A percentile compares a stretch with the other conserved stretches of the same genome.
phyloP scores from a whole-genome alignment of 768 basidiomycete species.

The Tylopilus sp. region DNA sequence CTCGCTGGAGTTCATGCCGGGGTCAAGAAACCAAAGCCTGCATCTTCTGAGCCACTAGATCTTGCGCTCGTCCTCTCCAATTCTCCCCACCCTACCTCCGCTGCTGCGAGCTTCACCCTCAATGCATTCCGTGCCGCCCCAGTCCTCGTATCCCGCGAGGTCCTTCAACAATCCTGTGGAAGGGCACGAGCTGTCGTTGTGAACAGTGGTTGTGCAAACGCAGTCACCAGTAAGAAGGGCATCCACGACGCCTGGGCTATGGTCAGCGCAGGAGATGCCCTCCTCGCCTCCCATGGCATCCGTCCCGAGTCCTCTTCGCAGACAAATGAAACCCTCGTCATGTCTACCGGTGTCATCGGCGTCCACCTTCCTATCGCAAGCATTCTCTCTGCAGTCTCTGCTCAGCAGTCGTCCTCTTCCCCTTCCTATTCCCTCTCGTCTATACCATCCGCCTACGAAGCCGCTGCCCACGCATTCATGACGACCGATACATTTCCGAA shows the following conservation, averaged over 20 bases:
- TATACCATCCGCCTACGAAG: slow-evolving; percentile 76
- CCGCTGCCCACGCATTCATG: slow-evolving; percentile 91
- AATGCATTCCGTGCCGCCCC: slow-evolving; percentile 98
- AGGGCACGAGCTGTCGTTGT: slow-evolving; percentile 82
- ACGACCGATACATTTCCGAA: slow-evolving; percentile 99
- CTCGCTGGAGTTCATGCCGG: slow-evolving; percentile 79
- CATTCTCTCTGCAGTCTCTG: slow-evolving; percentile 69
- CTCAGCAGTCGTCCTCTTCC: slow-evolving; percentile 31
- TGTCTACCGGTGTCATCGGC: slow-evolving; percentile 98
- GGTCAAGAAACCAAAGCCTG: slow-evolving; percentile 65
- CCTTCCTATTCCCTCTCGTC: slow-evolving; percentile 46
- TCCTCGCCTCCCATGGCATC: slow-evolving; percentile 41
- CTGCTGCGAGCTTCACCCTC: slow-evolving; percentile 91
- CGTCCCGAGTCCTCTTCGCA: slow-evolving; percentile 1
- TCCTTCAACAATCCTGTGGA: slow-evolving; percentile 61
- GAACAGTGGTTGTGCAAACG: slow-evolving; percentile 97
- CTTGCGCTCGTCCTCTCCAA: slow-evolving; percentile 86
- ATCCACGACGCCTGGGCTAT: slow-evolving; percentile 89
- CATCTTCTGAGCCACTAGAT: slow-evolving; percentile 57
- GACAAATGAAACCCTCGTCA: slow-evolving; percentile 71
- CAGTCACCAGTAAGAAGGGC: slow-evolving; percentile 91
- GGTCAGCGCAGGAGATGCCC: slow-evolving; percentile 62
- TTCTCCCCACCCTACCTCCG: slow-evolving; percentile 60
- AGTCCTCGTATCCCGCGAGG: slow-evolving; percentile 79
- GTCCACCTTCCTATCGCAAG: slow-evolving; percentile 84